A percentile compares a stretch with the other conserved stretches of the same genome.
Conservation (phyloP, 352 stramenopile species). For the Phytophthora hibernalis region DNA sequence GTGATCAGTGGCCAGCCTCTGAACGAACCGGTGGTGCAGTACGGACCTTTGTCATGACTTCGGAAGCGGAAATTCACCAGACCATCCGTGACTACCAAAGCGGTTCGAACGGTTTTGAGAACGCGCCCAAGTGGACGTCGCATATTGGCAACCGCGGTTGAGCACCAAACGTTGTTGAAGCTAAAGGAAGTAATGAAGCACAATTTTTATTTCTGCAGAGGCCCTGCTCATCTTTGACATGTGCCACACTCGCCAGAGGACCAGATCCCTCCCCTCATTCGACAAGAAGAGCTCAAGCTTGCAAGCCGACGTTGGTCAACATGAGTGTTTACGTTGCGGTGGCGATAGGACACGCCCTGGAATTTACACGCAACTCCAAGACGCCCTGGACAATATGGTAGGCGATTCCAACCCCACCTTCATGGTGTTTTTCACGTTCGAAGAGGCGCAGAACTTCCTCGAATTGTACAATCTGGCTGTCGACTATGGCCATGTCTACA, state of each 20-base stretch:
- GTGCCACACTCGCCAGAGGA: background rate
- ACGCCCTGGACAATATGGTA: background rate
- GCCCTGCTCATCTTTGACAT: too few relatives aligned
- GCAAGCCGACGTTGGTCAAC: background rate
- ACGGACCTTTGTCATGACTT: constrained; percentile 82
- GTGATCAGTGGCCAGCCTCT: constrained; percentile 64
- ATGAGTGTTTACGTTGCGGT: background rate
- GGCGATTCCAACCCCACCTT: background rate
- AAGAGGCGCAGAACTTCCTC: background rate
- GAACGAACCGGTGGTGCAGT: constrained; percentile 69
- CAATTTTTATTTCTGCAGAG: background rate
- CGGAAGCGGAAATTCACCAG: constrained; percentile 57
- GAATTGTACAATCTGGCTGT: background rate
- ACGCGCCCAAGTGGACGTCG: constrained; percentile 60
- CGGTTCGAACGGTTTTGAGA: constrained; percentile 73
- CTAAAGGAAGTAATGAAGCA: background rate
- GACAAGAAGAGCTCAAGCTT: background rate
- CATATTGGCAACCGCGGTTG: constrained; percentile 47
- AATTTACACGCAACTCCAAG: background rate
- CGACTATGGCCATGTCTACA: background rate
- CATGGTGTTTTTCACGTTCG: background rate
- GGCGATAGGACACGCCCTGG: background rate
- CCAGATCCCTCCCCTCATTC: background rate
- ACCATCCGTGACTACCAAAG: constrained; percentile 64
- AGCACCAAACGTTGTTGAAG: background rate